Conservation (phyloP, 2,329 filamentous ascomycete genomes). For the Fusarium heterosporum region DNA sequence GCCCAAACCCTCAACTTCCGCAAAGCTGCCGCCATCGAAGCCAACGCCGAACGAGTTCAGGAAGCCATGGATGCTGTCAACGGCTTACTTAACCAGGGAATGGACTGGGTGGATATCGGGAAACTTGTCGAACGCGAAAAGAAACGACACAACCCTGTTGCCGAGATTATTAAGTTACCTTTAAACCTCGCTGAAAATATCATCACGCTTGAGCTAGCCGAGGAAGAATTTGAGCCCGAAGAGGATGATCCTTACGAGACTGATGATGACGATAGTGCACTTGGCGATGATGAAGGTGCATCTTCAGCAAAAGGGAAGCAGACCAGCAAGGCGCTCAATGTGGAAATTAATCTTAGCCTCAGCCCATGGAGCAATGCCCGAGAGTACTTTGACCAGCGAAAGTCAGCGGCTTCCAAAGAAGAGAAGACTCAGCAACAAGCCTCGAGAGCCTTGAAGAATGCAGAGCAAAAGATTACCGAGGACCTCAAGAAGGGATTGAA, state of each 20-base stretch:
- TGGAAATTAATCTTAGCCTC: conserved; percentile 87
- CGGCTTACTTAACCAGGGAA: conserved; percentile 88
- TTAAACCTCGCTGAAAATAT: conserved; percentile 91
- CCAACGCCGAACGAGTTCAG: conserved; percentile 89
- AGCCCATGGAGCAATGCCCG: conserved; percentile 91
- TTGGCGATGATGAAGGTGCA: conserved; percentile 52
- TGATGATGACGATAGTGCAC: conserved; percentile 70
- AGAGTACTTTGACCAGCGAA: conserved; percentile 92
- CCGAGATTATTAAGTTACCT: conserved; percentile 85
- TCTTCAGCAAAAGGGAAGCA: conserved; percentile 54
- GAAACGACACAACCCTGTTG: conserved; percentile 82
- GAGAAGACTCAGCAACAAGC: conserved; percentile 88
- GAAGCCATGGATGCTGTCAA: conserved; percentile 95
- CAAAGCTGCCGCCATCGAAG: conserved; percentile 90
- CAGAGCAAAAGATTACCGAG: conserved; percentile 86
- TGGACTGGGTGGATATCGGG: conserved; percentile 96
- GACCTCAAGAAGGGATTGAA: conserved; percentile 90
- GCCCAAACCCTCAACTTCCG: conserved; percentile 84
- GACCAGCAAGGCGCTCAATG: conserved; percentile 68
- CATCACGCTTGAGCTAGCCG: conserved; percentile 81
- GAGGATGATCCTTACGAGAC: conserved; percentile 71
- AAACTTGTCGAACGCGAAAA: conserved; percentile 91
- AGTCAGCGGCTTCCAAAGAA: conserved; percentile 84
- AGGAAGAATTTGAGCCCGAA: conserved; percentile 73
- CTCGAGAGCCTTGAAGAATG: conserved; percentile 84